These are phyloP conservation scores for Fraxinus americana DNA, from an alignment of 257 asterid genomes.

Conservation along the genomic window DNA sequence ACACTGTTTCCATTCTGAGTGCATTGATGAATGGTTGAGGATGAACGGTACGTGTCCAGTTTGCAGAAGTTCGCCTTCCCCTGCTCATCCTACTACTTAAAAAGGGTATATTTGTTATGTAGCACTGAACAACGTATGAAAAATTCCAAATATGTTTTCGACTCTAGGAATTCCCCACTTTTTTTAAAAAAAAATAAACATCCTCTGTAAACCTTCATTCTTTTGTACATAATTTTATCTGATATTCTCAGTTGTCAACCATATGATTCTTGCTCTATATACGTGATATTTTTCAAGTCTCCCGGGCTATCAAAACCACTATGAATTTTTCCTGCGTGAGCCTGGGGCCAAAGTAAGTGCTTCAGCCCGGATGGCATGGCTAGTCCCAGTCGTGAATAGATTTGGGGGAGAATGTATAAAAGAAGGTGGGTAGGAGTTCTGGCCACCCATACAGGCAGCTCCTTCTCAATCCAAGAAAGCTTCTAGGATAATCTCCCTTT, in stretches of 20 bases:
- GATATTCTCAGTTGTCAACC: background rate
- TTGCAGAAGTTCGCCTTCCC: conserved; percentile 37
- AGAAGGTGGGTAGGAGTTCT: too few species aligned
- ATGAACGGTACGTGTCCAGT: conserved; percentile 37
- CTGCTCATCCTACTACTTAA: conserved; percentile 19
- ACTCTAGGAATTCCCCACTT: background rate
- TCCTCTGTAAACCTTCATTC: background rate
- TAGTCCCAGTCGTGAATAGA: too few species aligned
- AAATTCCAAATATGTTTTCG: background rate
- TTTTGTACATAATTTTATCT: background rate
- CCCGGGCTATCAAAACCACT: too few species aligned
- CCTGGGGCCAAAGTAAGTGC: too few species aligned
- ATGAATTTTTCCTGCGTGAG: too few species aligned
- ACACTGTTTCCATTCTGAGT: conserved; percentile 46
- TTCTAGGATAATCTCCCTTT: too few species aligned
- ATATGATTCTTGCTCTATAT: background rate
- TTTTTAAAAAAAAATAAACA: background rate
- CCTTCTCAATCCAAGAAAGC: too few species aligned
- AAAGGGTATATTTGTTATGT: background rate
- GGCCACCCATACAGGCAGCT: too few species aligned
- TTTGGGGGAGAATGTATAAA: too few species aligned
- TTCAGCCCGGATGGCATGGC: too few species aligned
- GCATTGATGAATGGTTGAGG: conserved; percentile 42
- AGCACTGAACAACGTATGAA: background rate
- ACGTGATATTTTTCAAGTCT: too few species aligned